phyloP scores from a whole-genome alignment of 129 eudicot genomes.

The Tanacetum coccineum region DNA sequence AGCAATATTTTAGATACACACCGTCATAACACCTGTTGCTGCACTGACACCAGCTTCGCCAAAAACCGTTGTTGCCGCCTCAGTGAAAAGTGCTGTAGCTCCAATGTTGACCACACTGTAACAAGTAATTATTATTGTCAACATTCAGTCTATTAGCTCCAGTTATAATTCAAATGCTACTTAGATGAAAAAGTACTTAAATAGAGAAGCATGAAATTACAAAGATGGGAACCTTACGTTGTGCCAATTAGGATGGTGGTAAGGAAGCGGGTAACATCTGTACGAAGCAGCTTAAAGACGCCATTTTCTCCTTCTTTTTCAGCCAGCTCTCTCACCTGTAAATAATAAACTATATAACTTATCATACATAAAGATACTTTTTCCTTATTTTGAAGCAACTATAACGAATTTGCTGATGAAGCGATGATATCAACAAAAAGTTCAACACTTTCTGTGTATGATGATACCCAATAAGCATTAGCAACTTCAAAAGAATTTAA shows the following conservation, averaged over 20 bases:
- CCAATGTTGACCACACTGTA: slow-evolving; percentile 67
- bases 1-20: slow-evolving; percentile 13
- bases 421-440: background rate
- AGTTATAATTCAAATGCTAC: background rate
- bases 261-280: slow-evolving; percentile 65
- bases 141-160: background rate
- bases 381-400: too few relatives aligned
- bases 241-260: slow-evolving; percentile 75
- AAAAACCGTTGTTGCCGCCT: slow-evolving; percentile 66
- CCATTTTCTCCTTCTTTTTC: slow-evolving; percentile 76
- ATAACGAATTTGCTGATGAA: background rate
- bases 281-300: slow-evolving; percentile 62
- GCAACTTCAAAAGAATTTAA: background rate
- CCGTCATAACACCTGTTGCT: slow-evolving; percentile 77
- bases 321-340: slow-evolving; percentile 66
- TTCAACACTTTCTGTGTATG: background rate
- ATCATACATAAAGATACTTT: background rate
- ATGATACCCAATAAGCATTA: slow-evolving; percentile 10
- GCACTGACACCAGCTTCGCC: slow-evolving; percentile 78
- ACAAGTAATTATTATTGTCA: background rate
- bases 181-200: background rate
- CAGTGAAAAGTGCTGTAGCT: slow-evolving; percentile 74
- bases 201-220: background rate
- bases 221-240: slow-evolving; percentile 34
- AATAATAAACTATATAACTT: background rate